Base-by-base conservation (phyloP, 2,329 filamentous ascomycete genomes). In the Fusarium coffeatum region DNA sequence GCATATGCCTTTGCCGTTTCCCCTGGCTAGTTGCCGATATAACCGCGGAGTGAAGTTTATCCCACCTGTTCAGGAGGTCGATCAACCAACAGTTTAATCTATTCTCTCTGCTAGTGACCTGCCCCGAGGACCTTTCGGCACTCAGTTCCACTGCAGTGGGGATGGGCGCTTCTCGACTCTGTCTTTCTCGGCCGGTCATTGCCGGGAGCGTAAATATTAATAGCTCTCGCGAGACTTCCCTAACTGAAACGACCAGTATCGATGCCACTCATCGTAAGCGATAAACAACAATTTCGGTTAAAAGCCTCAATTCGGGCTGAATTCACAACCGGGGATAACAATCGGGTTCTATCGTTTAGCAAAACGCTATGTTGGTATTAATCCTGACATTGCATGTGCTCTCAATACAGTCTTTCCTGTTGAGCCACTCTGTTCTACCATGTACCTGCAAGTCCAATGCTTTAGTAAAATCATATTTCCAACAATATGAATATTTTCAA, bases 211-310 rank as follows among this genome's bases (percentile, higher is more conserved):
- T 20, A 22, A 15, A 46, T 66, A 51, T 66, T 61, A 50, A 64
- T 66, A 66, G 42, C 43, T 54, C 49, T 23, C 23, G 40, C 23
- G 41, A 20, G 22, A 30, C 46, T 28, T 63, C 25, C 40, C 48
- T 43, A 41, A 61, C 55, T 56, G 50, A 58, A 64, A 64, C 47
- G 48, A 34, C 49, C 34, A 41, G 9, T 16, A 34, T 43, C n/a
- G 27, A 55, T 42, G 15, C 27, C 32, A 45, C 41, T 27, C 25
- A 49, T 30, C 27, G n/a, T 25, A 66, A 50, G 43, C 48, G 55
- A 66, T 49, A 66, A 60, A 42, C 37, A 49, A 45, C 28, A 65
- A 66, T 66, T 40, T 66, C 61, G 54, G 54, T 13, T 53, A 42
- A 42, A 16, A 28, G 8, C n/a, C 23, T 53, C 34, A 22, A 25